phyloP scores from a whole-genome alignment of 306 rosid genomes.

The Coriaria nepalensis region DNA sequence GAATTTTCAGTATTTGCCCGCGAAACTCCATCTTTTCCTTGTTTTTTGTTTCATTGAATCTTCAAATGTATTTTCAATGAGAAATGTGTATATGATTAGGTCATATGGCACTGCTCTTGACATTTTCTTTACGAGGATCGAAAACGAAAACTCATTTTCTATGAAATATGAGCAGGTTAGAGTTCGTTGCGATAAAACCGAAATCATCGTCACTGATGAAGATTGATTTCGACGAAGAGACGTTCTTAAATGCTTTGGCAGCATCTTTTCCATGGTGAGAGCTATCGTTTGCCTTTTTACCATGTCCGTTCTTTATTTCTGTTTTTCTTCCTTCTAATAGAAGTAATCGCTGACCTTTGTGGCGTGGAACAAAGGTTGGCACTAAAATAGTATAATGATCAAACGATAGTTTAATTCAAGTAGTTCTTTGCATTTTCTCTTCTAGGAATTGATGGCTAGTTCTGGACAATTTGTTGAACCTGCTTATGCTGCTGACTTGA shows the following conservation, averaged over 20 bases:
- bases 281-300: slow-evolving; percentile 1
- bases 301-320: not conserved
- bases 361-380: too few species aligned
- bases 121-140: too few species aligned
- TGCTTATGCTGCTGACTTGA: slow-evolving; percentile 86
- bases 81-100: slow-evolving; percentile 8
- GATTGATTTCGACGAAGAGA: slow-evolving; percentile 28
- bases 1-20: too few species aligned
- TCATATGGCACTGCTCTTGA: not conserved
- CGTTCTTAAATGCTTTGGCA: slow-evolving; percentile 54
- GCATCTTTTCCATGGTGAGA: slow-evolving; percentile 63
- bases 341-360: not conserved
- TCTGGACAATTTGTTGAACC: slow-evolving; percentile 34
- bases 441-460: slow-evolving; percentile 57
- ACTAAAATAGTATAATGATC: too few species aligned
- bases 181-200: slow-evolving; percentile 39
- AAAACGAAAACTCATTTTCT: not conserved
- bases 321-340: not conserved
- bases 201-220: slow-evolving; percentile 22
- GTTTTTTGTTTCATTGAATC: slow-evolving; percentile 3
- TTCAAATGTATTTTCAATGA: not conserved
- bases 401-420: too few species aligned
- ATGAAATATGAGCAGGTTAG: slow-evolving; percentile 26
- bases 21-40: not conserved
- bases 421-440: too few species aligned